Evolutionary conservation across 2,329 filamentous ascomycete genomes (phyloP).

Genomic region (Proliferodiscus dingleyae): DNA sequence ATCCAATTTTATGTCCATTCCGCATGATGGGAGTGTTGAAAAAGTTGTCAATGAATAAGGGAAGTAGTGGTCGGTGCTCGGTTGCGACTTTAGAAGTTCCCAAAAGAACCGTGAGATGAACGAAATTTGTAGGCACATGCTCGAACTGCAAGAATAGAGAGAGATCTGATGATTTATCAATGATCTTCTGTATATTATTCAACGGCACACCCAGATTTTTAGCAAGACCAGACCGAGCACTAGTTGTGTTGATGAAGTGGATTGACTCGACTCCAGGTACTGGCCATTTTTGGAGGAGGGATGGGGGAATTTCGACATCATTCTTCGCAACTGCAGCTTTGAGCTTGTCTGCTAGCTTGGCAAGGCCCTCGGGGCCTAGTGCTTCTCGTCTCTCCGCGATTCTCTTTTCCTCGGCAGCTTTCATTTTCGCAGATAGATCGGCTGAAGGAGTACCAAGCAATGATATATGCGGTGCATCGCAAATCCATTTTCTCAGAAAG

Average conservation of each 20-base stretch:
- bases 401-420: slow-evolving; percentile 73
- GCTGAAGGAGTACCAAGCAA: slow-evolving; percentile 83
- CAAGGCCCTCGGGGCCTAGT: slow-evolving; percentile 77
- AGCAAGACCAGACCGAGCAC: slow-evolving; percentile 77
- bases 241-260: slow-evolving; percentile 85
- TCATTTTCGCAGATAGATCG: slow-evolving; percentile 73
- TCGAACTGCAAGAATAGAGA: slow-evolving; percentile 96
- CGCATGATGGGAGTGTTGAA: slow-evolving; percentile 85
- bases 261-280: slow-evolving; percentile 87
- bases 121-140: slow-evolving; percentile 88
- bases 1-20: slow-evolving; percentile 71
- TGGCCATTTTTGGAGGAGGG: slow-evolving; percentile 74
- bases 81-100: slow-evolving; percentile 73
- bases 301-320: slow-evolving; percentile 76
- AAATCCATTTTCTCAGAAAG: slow-evolving; percentile 79
- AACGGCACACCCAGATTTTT: slow-evolving; percentile 61
- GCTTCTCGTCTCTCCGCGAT: slow-evolving; percentile 73
- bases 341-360: slow-evolving; percentile 67
- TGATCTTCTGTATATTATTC: slow-evolving; percentile 67
- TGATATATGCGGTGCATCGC: slow-evolving; percentile 80
- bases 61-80: slow-evolving; percentile 78
- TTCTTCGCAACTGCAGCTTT: slow-evolving; percentile 84
- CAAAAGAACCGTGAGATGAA: slow-evolving; percentile 75
- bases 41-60: slow-evolving; percentile 85
- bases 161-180: slow-evolving; percentile 64